Percentiles rank a stretch among this genome's conserved stretches.
phyloP scores from a whole-genome alignment of 108 stramenopile genomes.

The Schizochytrium sp. region DNA sequence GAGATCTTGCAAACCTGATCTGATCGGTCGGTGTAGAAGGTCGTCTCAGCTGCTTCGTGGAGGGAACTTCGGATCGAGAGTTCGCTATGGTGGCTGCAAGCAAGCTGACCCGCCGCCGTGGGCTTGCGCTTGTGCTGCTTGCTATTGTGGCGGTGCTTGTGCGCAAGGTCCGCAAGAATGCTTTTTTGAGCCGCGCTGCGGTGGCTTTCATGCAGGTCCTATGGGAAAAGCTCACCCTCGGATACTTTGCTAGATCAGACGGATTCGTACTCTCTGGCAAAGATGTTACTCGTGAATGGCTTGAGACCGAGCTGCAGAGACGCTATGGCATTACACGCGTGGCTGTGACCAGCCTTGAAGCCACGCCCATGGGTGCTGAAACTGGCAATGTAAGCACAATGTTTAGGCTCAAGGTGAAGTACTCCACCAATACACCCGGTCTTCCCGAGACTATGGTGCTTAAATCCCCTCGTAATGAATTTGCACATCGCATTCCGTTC shows the following conservation, averaged over 20 bases:
- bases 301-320: background rate
- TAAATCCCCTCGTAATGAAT: background rate
- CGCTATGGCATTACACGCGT: background rate
- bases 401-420: background rate
- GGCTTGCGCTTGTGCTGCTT: too few relatives aligned
- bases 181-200: background rate
- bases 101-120: too few relatives aligned
- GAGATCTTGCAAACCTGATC: too few relatives aligned
- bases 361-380: background rate
- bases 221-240: background rate
- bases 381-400: constrained; percentile 7
- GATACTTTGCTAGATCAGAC: background rate
- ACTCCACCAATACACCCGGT: background rate
- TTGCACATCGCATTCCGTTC: background rate
- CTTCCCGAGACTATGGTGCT: constrained; percentile 15
- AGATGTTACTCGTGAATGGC: background rate
- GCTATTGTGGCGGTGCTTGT: background rate
- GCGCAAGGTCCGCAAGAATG: background rate
- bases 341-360: background rate
- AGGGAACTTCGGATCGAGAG: too few relatives aligned
- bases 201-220: background rate
- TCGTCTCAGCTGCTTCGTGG: too few relatives aligned
- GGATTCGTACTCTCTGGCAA: background rate
- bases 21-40: too few relatives aligned
- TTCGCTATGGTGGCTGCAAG: too few relatives aligned